These are phyloP conservation scores for Russula ochroleuca DNA, from an alignment of 768 basidiomycete genomes.

Conservation along the genomic window DNA sequence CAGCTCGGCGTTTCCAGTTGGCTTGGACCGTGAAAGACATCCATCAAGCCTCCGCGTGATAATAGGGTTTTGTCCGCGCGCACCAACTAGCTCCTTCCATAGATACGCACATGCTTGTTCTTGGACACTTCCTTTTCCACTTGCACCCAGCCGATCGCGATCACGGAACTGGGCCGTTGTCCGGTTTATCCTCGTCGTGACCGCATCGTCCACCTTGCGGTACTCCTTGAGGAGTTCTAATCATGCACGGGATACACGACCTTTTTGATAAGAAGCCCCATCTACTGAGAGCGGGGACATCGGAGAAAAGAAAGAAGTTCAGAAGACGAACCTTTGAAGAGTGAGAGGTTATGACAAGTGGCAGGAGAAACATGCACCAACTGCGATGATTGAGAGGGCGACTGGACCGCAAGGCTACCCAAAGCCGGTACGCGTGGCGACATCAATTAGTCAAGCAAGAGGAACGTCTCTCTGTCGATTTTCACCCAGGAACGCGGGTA, in stretches of 20 bases:
- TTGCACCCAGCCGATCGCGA: slow-evolving; percentile 50
- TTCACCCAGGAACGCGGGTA: slow-evolving; percentile 14
- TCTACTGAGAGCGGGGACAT: slow-evolving; percentile 4
- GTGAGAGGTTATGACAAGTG: slow-evolving; percentile 68
- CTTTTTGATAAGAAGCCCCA: slow-evolving; percentile 10
- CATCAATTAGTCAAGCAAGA: slow-evolving; percentile 21
- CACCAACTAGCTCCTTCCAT: slow-evolving; percentile 78
- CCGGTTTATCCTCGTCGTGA: slow-evolving; percentile 77
- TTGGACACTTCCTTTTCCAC: slow-evolving; percentile 51
- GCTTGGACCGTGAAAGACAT: slow-evolving; percentile 24
- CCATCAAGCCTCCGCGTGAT: slow-evolving; percentile 30
- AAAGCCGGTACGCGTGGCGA: slow-evolving; percentile 45
- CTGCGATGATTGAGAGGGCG: slow-evolving; percentile 54
- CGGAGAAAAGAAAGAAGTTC: neutral
- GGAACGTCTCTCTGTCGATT: neutral
- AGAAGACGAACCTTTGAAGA: slow-evolving; percentile 63
- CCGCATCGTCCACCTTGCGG: slow-evolving; percentile 71
- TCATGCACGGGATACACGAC: slow-evolving; percentile 8
- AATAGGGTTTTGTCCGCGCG: slow-evolving; percentile 27
- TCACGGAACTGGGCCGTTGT: slow-evolving; percentile 74
- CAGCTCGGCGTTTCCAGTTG: slow-evolving; percentile 65
- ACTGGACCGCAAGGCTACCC: slow-evolving; percentile 67
- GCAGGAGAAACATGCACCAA: slow-evolving; percentile 66
- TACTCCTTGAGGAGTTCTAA: slow-evolving; percentile 80
- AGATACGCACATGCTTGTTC: slow-evolving; percentile 71